Evolutionary conservation across 2,329 filamentous ascomycete species (phyloP), one percentile per base, ranked within the genome.

Genomic region (Trichoderma afroharzianum): DNA sequence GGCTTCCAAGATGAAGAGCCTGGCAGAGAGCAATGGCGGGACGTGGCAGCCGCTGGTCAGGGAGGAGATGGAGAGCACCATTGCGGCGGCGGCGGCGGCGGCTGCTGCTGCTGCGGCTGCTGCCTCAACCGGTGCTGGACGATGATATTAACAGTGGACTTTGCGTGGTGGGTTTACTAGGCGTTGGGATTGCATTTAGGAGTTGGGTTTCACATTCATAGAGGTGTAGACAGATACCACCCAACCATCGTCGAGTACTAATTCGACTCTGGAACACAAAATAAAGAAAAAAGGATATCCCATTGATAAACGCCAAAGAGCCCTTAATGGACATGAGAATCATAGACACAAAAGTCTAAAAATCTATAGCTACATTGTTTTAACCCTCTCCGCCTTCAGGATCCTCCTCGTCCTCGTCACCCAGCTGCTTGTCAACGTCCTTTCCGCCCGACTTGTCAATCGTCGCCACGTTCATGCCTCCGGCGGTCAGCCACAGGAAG

Each of bases 401-500:
- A 68, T 86, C 84, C 64, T 86, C 84, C 63, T 85, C 87, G 14
- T 85, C 85, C 69, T 88, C 87, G 33, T 88, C 86, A 3, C 84
- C 86, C 1, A 86, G 79, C 76, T 86, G 80, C 76, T 84, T 81
- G 74, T 86, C 81, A 61, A 88, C 78, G 47, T 77, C 83, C 72
- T 82, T 82, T n/a, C 82, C 77, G 7, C 76, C 77, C 6, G 76
- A 76, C 68, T 77, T 77, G 21, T 74, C 73, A 50, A 82, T 77
- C 74, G 87, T 86, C 0, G 90, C 88, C 7, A 88, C 90, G 50
- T 88, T 82, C 59, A 93, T 84, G 3, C 92, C 92, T 9, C 87
- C 88, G 0, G 91, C 91, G 0, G 91, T 93, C 63, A 93, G 84
- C 87, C 92, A 95, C 61, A 94, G 83, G 83, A 94, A 94, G 78